phyloP scores from a whole-genome alignment of 805 yeast genomes.

The Metschnikowia peoriensis region DNA sequence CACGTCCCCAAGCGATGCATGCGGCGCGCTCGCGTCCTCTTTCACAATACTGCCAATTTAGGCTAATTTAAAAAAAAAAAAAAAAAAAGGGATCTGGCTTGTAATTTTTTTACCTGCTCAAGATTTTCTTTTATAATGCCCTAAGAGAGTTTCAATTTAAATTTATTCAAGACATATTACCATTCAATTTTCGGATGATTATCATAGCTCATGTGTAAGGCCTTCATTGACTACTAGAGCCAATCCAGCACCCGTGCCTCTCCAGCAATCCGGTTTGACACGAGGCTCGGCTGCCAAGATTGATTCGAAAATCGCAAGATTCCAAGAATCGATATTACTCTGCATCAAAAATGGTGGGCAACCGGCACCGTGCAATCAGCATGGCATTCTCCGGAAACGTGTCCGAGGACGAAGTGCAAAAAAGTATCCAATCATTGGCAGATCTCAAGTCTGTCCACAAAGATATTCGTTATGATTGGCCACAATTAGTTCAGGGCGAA shows the following conservation, averaged over 20 bases:
- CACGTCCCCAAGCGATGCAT: neutral
- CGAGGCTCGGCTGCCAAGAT: slow-evolving; percentile 1
- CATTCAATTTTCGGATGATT: no score
- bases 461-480: slow-evolving; percentile 44
- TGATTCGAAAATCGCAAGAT: neutral
- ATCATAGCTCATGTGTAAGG: neutral
- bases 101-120: neutral
- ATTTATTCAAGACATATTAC: no score
- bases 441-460: slow-evolving; percentile 37
- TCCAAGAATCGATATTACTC: neutral
- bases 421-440: slow-evolving; percentile 21
- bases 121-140: no score
- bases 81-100: neutral
- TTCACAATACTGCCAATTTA: neutral
- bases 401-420: slow-evolving; percentile 19
- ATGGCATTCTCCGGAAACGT: slow-evolving; percentile 22
- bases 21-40: neutral
- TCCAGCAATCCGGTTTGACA: neutral
- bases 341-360: slow-evolving; percentile 13
- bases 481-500: slow-evolving; percentile 40
- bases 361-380: slow-evolving; percentile 25
- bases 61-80: neutral
- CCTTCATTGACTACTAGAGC: neutral
- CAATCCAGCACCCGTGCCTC: slow-evolving; percentile 1
- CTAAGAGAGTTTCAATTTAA: no score